Percentiles rank a stretch among this genome's conserved stretches.
phyloP scores from a whole-genome alignment of 1,284 basidiomycete species.

The Rhodotorula sp. region DNA sequence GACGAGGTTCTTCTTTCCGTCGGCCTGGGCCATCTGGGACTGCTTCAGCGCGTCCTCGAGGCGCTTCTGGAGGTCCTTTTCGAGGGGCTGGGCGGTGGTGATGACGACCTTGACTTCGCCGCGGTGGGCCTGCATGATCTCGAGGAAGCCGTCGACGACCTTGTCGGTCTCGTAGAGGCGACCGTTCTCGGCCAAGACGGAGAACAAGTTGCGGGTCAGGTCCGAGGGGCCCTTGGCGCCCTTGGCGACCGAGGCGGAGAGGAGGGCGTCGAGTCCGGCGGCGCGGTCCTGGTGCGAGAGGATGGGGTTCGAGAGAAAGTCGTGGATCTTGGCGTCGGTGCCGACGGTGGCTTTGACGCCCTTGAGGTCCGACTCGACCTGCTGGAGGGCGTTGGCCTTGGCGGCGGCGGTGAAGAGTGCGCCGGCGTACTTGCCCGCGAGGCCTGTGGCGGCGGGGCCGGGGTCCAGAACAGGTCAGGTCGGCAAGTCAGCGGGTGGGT shows the following conservation, averaged over 20 bases:
- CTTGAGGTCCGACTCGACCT: slow-evolving; percentile 78
- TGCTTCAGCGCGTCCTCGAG: slow-evolving; percentile 81
- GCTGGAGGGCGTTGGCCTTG: slow-evolving; percentile 69
- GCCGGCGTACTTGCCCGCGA: slow-evolving; percentile 88
- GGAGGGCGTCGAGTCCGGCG: slow-evolving; percentile 67
- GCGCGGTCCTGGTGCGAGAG: slow-evolving; percentile 74
- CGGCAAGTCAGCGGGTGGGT: not conserved
- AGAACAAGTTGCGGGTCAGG: slow-evolving; percentile 88
- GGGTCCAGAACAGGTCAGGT: too few species aligned
- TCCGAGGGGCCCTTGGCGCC: slow-evolving; percentile 58
- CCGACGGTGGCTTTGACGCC: slow-evolving; percentile 39
- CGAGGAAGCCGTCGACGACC: slow-evolving; percentile 88
- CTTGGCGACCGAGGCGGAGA: slow-evolving; percentile 49
- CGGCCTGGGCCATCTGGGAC: slow-evolving; percentile 74
- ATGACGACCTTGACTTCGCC: slow-evolving; percentile 92
- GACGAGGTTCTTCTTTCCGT: slow-evolving; percentile 69
- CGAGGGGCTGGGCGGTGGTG: slow-evolving; percentile 74
- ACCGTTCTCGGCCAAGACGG: slow-evolving; percentile 89
- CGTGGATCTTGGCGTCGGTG: slow-evolving; percentile 33
- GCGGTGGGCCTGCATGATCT: slow-evolving; percentile 79
- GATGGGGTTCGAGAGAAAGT: slow-evolving; percentile 55
- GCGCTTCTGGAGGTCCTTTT: slow-evolving; percentile 66
- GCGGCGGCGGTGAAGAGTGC: slow-evolving; percentile 90
- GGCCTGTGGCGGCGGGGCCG: too few species aligned
- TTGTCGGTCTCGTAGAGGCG: slow-evolving; percentile 77